Evolutionary conservation across 179 eudicot species (phyloP).

Genomic region (Beta lomatogona): DNA sequence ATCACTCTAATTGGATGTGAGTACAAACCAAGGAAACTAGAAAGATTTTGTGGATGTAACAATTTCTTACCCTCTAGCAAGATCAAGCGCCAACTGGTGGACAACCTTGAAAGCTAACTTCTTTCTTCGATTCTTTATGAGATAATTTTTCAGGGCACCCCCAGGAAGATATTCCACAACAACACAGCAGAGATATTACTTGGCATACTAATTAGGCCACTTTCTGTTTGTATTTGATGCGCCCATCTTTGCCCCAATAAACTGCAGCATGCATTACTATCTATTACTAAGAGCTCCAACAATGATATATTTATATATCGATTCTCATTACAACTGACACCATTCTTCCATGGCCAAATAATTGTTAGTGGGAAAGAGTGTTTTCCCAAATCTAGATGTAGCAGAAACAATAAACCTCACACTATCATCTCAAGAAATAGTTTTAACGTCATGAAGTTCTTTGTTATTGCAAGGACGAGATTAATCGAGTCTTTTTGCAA

Average conservation of each 20-base stretch:
- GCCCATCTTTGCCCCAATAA: constrained; percentile 97
- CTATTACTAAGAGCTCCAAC: neutral
- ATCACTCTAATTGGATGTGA: neutral
- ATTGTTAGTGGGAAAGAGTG: neutral
- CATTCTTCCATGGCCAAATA: neutral
- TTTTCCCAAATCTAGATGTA: neutral
- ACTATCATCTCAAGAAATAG: neutral
- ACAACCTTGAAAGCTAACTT: constrained; percentile 95
- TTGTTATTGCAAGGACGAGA: neutral
- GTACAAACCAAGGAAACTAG: neutral
- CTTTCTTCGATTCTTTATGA: constrained; percentile 83
- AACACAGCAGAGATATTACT: constrained; percentile 87
- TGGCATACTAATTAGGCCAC: constrained; percentile 90
- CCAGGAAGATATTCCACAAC: constrained; percentile 97
- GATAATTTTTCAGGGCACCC: constrained; percentile 89
- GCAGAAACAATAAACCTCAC: no score
- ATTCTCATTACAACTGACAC: neutral
- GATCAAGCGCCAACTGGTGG: constrained; percentile 93
- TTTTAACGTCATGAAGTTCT: neutral
- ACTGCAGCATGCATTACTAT: constrained; percentile 50
- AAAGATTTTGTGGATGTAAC: constrained; percentile 1
- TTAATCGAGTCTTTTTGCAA: neutral
- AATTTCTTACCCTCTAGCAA: constrained; percentile 83
- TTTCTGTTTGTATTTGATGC: constrained; percentile 81
- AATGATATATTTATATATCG: neutral